phyloP scores from a whole-genome alignment of 1,284 basidiomycete genomes.

The Vanrija sp. region DNA sequence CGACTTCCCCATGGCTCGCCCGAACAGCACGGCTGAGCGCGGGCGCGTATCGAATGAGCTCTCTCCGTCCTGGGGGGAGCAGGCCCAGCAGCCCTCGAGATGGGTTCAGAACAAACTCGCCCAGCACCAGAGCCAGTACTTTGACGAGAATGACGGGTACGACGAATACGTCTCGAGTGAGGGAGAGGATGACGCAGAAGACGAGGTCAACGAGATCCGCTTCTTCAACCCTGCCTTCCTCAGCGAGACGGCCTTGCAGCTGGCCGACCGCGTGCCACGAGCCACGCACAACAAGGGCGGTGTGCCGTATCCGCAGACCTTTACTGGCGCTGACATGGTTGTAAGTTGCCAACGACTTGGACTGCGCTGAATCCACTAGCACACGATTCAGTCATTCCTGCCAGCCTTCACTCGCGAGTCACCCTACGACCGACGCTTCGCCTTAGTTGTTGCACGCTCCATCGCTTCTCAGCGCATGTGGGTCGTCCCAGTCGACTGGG shows the following conservation, averaged over 20 bases:
- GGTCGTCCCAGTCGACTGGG: conserved; percentile 98
- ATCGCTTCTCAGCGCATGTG: conserved; percentile 80
- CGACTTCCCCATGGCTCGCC: not conserved
- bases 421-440: conserved; percentile 68
- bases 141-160: conserved; percentile 48
- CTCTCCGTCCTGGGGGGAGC: conserved; percentile 34
- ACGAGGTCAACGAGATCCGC: conserved; percentile 65
- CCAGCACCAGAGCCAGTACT: conserved; percentile 39
- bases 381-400: conserved; percentile 75
- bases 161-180: conserved; percentile 50
- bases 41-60: conserved; percentile 10
- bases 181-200: conserved; percentile 53
- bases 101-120: conserved; percentile 47
- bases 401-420: conserved; percentile 67
- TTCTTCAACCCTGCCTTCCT: conserved; percentile 84
- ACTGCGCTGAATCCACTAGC: conserved; percentile 50
- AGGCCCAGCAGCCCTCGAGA: conserved; percentile 32
- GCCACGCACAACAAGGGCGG: conserved; percentile 85
- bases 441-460: conserved; percentile 79
- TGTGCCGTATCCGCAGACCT: conserved; percentile 77
- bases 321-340: conserved; percentile 88
- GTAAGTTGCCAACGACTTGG: conserved; percentile 54
- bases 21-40: not conserved
- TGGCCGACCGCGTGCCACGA: conserved; percentile 79
- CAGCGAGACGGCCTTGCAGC: conserved; percentile 79